Conservation (phyloP, 2,329 filamentous ascomycete genomes). For the Coniochaeta ligniaria region DNA sequence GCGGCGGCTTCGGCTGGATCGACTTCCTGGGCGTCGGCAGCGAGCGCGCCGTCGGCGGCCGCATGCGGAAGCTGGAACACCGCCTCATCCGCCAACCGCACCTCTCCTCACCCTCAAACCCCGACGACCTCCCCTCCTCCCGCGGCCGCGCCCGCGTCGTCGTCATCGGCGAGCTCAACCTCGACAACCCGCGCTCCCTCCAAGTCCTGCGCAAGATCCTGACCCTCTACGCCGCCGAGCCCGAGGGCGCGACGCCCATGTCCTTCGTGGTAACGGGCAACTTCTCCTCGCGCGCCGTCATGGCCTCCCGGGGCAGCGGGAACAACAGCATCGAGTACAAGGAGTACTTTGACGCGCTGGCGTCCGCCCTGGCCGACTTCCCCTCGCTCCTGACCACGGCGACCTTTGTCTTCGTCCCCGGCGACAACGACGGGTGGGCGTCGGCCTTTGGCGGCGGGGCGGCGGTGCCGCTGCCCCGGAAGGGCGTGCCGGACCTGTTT, state of each 20-base stretch:
- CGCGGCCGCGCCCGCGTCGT: slow-evolving; percentile 45
- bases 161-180: slow-evolving; percentile 78
- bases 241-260: slow-evolving; percentile 60
- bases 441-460: slow-evolving; percentile 76
- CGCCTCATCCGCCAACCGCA: slow-evolving; percentile 39
- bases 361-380: slow-evolving; percentile 75
- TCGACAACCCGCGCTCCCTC: slow-evolving; percentile 77
- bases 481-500: slow-evolving; percentile 77
- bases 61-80: slow-evolving; percentile 73
- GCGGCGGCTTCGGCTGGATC: slow-evolving; percentile 90
- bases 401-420: slow-evolving; percentile 88
- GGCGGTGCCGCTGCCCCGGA: slow-evolving; percentile 61
- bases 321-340: slow-evolving; percentile 93
- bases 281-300: slow-evolving; percentile 62
- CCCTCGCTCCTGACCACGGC: slow-evolving; percentile 69
- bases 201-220: slow-evolving; percentile 77
- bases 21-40: slow-evolving; percentile 91
- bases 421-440: slow-evolving; percentile 96
- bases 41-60: slow-evolving; percentile 71
- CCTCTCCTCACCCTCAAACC: neutral
- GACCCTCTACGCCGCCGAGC: slow-evolving; percentile 60
- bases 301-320: slow-evolving; percentile 54
- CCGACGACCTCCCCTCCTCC: neutral
- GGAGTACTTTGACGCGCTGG: slow-evolving; percentile 86
- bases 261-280: slow-evolving; percentile 81